Base-by-base conservation (phyloP, 495 filamentous ascomycete genomes). In the Podospora pseudocomata region DNA sequence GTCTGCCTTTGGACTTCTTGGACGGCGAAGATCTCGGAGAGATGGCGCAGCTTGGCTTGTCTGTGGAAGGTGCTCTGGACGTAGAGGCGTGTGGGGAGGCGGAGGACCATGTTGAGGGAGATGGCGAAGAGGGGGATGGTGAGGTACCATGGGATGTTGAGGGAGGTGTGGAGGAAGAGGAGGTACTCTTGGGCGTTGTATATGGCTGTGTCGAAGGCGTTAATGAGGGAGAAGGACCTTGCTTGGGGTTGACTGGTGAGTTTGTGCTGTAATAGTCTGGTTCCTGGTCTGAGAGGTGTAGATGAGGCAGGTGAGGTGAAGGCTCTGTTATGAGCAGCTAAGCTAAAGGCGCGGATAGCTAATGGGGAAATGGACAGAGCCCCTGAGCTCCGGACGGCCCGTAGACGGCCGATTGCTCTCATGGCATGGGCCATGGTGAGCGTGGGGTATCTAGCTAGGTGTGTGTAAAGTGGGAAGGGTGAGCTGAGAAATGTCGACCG, bases 111-210 rank as follows among this genome's bases (percentile, higher is more conserved):
- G 65, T 88, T 88, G 61, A 94, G 79, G 60, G 86, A 53, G 3
- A 92, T 64, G 1, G 92, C 90, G 0, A 90, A 82, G 65, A 91
- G 80, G 0, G 93, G 92, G 64, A 97, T 86, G 28, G 87, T 84
- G 9, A 86, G 72, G 60, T 77, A 87, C 92, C 92, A 96, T 68
- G 92, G 86, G 3, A 90, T 83, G 59, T 82, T 80, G 28, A 85
- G 86, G 70, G 80, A 16, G 34, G 73, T 71, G 75, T 95, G 92
- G 2, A 94, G 72, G 57, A 77, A 71, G n/a, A 88, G 79, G 62
- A 95, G 79, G 57, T 89, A 72, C 63, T 78, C 72, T 39, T 88
- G 82, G 19, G 90, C 84, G 67, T 78, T 71, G 44, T 83, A 75
- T 58, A 89, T 63, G 39, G 80, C 76, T 23, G 83, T 73, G 53